Base-by-base conservation (phyloP, 2,329 filamentous ascomycete species). In the Calonectria pseudoturangicola region DNA sequence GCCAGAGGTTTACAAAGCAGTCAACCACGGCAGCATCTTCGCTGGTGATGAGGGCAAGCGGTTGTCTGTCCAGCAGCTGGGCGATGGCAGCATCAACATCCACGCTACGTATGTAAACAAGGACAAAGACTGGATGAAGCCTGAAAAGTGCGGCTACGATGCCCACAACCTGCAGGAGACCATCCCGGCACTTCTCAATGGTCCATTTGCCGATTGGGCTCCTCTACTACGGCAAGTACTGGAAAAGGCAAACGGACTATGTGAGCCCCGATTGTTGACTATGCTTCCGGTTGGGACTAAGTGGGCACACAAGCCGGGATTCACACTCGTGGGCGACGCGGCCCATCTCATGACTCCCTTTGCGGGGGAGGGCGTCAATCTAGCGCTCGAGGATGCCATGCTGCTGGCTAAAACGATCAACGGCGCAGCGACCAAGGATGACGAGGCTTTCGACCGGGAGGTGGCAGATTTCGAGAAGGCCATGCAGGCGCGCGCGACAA, bases 301-400 rank as follows among this genome's bases (percentile, higher is more conserved):
- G 2, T 92, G 90, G 89, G 72, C 84, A 48, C 84, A 87, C 60
- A 82, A 82, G 21, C 79, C 82, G 7, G 89, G 89, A 0, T 77
- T 89, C 5, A 91, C 91, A 0, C 77, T 91, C 16, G 84, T 92
- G 30, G 91, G 91, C 6, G 90, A 92, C 75, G 88, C 90, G 0
- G 90, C 90, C 9, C 90, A 92, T 79, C 77, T 91, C 27, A 91
- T 91, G 89, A 87, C 87, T 0, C 88, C 89, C 0, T 90, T 88
- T 73, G 88, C 88, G 1, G 91, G 91, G 6, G 90, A 91, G 70
- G 90, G 90, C 2, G 90, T 92, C 30, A 92, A 92, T 76, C 82
- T 87, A 25, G 89, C 86, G 1, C 86, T 93, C 79, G 84, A 87
- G 58, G 90, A 92, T 79, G 87, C 89, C 9, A 79, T 88, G 73